Base-by-base conservation (phyloP, 345 rosid species). In the Eucalyptus decipiens region DNA sequence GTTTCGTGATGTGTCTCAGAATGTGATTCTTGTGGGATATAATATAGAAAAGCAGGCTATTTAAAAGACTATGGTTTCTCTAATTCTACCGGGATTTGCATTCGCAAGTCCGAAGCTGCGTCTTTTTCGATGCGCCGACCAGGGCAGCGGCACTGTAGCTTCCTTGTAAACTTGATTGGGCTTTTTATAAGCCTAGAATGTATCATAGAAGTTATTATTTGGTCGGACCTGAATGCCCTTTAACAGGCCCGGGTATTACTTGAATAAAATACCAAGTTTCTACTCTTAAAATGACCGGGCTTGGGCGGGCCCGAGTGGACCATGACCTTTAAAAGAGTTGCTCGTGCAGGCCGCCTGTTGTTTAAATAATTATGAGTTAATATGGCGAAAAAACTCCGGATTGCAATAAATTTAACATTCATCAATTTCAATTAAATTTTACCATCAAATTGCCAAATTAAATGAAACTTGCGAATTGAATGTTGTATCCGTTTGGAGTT, bases 271-370 rank as follows among this genome's bases (percentile, higher is more conserved):
- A 52, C 26, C 58, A 52, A 52, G 24, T 52, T 52, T 52, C 11
- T 52, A 52, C 58, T 52, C 58, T 52, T 52, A 52, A 52, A 52
- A 8, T 8, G 58, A 21, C 26, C 26, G 11, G 58, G 56, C 58
- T 52, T 52, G 58, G 58, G 26, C 1, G 9, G 58, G 58, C 58
- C 58, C 0, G 1, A 3, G 58, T 52, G 58, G 26, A 0, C 11
- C 50, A 12, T 4, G 58, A 4, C 58, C 11, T 1, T 5, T 19
- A 52, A 52, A 21, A 52, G 0, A 52, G 2, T 52, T 4, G 56
- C 56, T 17, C 3, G 0, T 50, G 23, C 23, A 18, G 1, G 56
- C 23, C 1, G 2, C 23, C 4, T 3, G 1, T 51, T 52, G 5
- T 21, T 52, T 52, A 52, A 52, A 19, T 0, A 52, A 19, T 19